phyloP scores from a whole-genome alignment of 2,329 filamentous ascomycete genomes.

The Curvularia hawaiiensis region DNA sequence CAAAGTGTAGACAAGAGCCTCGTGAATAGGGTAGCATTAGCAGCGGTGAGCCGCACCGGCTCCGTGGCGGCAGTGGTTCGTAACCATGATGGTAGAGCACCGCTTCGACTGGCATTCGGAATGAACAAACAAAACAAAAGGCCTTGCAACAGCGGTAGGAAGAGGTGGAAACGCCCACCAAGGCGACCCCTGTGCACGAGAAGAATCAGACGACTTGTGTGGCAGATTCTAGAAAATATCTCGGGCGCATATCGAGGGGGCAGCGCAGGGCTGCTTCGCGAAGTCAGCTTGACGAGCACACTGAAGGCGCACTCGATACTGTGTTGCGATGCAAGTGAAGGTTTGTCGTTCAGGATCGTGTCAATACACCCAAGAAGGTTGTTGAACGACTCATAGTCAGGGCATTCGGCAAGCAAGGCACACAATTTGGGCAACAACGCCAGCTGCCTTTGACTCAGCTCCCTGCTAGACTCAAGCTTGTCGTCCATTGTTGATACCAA shows the following conservation, averaged over 20 bases:
- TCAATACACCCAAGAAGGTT: constrained; percentile 56
- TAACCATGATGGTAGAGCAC: constrained; percentile 43
- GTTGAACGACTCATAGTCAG: constrained; percentile 60
- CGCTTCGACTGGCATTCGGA: constrained; percentile 43
- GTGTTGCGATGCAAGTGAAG: constrained; percentile 51
- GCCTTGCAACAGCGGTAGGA: constrained; percentile 60
- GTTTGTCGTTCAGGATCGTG: constrained; percentile 47
- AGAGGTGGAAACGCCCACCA: constrained; percentile 64
- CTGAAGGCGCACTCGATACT: constrained; percentile 50
- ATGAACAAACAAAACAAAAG: constrained; percentile 63
- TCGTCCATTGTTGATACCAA: constrained; percentile 40
- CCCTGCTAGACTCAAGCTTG: constrained; percentile 24
- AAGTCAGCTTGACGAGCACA: constrained; percentile 42
- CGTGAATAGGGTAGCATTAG: constrained; percentile 57
- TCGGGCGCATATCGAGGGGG: constrained; percentile 36
- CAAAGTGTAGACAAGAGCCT: constrained; percentile 65
- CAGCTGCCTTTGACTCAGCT: constrained; percentile 34
- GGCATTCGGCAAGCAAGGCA: constrained; percentile 50
- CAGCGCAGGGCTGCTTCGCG: constrained; percentile 39
- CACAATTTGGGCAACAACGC: constrained; percentile 36
- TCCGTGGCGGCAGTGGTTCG: constrained; percentile 14
- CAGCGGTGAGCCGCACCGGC: constrained; percentile 39
- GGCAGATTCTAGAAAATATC: constrained; percentile 61
- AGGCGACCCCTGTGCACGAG: constrained; percentile 63
- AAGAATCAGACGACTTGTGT: constrained; percentile 58